phyloP scores from a whole-genome alignment of 1,139 yeast species.

The Wickerhamomyces sp. region DNA sequence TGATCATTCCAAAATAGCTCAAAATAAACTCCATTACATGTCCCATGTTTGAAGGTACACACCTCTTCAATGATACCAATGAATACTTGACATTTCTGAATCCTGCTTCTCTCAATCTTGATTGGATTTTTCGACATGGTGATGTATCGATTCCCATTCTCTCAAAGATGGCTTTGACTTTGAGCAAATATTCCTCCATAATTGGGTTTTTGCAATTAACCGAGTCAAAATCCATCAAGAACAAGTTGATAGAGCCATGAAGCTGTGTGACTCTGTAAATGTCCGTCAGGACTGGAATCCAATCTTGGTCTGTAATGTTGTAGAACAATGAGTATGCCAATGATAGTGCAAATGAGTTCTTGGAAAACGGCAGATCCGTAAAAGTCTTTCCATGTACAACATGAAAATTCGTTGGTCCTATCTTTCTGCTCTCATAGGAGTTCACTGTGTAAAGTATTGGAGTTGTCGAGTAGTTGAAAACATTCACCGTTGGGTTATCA shows the following conservation, averaged over 20 bases:
- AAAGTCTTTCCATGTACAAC: constrained; percentile 25
- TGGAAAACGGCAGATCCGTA: constrained; percentile 29
- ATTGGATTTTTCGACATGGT: constrained; percentile 25
- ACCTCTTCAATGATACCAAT: constrained; percentile 17
- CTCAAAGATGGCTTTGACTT: constrained; percentile 20
- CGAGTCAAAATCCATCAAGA: constrained; percentile 26
- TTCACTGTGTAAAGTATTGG: constrained; percentile 11
- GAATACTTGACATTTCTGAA: constrained; percentile 24
- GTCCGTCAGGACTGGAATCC: constrained; percentile 32
- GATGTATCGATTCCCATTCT: constrained; percentile 27
- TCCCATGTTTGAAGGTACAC: constrained; percentile 18
- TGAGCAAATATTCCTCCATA: constrained; percentile 21
- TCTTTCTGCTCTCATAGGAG: constrained; percentile 7
- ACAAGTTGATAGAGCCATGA: constrained; percentile 33
- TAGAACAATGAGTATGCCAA: constrained; percentile 30
- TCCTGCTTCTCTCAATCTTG: constrained; percentile 26
- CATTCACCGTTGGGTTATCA: constrained; percentile 29
- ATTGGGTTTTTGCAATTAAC: constrained; percentile 19
- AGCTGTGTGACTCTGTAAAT: constrained; percentile 33
- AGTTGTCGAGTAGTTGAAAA: constrained; percentile 26
- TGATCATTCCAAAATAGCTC: constrained; percentile 16
- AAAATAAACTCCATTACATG: constrained; percentile 18
- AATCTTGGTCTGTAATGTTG: constrained; percentile 25
- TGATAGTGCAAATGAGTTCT: constrained; percentile 29
- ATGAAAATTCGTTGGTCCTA: constrained; percentile 22